Evolutionary conservation across 768 basidiomycete species (phyloP).

Genomic region (Hypsizygus marmoreus): DNA sequence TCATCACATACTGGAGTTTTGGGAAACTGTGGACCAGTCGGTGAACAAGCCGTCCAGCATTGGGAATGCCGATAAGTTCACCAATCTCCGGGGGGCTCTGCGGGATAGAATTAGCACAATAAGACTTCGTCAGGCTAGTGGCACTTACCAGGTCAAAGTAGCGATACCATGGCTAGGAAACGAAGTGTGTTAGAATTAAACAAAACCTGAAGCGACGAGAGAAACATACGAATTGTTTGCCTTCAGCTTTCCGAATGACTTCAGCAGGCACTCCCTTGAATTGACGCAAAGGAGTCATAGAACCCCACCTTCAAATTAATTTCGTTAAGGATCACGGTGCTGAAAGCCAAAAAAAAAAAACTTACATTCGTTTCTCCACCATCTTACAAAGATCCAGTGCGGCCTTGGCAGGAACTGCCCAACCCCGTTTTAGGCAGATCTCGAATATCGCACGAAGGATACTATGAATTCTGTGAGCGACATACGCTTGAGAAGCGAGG

Average conservation of each 20-base stretch:
- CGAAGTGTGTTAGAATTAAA: not conserved
- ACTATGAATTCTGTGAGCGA: conserved; percentile 31
- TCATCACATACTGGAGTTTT: conserved; percentile 70
- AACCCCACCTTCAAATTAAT: conserved; percentile 74
- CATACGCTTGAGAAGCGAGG: not conserved
- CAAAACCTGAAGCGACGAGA: not conserved
- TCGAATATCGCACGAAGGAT: conserved; percentile 97
- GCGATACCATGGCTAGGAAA: conserved; percentile 50
- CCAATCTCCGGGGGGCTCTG: conserved; percentile 87
- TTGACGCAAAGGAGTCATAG: conserved; percentile 96
- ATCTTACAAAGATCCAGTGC: conserved; percentile 95
- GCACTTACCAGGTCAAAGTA: conserved; percentile 82
- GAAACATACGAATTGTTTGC: conserved; percentile 88
- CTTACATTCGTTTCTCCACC: conserved; percentile 84
- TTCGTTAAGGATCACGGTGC: not conserved
- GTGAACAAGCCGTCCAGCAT: conserved; percentile 90
- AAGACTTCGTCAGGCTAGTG: not conserved
- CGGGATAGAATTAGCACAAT: conserved; percentile 5
- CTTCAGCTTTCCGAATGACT: conserved; percentile 87
- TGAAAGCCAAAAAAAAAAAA: conserved; percentile 7
- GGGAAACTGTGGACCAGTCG: conserved; percentile 96
- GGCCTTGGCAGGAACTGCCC: conserved; percentile 91
- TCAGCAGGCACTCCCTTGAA: conserved; percentile 90
- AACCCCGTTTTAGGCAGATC: conserved; percentile 97
- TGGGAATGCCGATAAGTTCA: conserved; percentile 91